phyloP scores from a whole-genome alignment of 2,329 filamentous ascomycete species.

The Fusarium liriodendri region DNA sequence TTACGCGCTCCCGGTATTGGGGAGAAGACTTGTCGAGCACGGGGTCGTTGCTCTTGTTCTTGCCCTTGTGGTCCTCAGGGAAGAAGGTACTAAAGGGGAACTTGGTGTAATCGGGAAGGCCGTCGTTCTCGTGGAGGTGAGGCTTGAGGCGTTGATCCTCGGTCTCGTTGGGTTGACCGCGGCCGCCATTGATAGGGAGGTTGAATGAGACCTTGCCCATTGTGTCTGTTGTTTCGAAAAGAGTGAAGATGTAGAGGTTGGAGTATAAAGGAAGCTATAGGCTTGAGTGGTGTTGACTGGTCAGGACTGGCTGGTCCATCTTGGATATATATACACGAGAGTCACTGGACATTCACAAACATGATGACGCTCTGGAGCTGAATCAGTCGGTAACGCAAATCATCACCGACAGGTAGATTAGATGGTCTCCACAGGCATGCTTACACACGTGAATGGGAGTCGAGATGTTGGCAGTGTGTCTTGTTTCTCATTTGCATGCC shows the following conservation, averaged over 20 bases:
- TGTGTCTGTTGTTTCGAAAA: neutral
- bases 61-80: neutral
- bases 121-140: neutral
- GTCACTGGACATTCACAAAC: neutral
- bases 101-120: slow-evolving; percentile 5
- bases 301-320: neutral
- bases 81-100: slow-evolving; percentile 15
- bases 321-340: neutral
- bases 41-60: neutral
- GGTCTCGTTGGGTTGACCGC: neutral
- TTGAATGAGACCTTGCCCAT: slow-evolving; percentile 6
- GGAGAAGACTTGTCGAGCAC: slow-evolving; percentile 13
- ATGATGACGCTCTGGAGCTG: neutral
- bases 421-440: neutral
- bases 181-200: neutral
- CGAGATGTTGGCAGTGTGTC: neutral
- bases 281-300: neutral
- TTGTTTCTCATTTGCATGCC: slow-evolving; percentile 21
- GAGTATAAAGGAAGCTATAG: neutral
- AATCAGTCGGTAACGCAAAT: neutral
- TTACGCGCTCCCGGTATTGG: slow-evolving; percentile 19
- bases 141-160: neutral
- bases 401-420: neutral
- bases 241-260: too few relatives aligned
- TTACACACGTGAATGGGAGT: neutral